Evolutionary conservation across 1,284 basidiomycete genomes (phyloP).

Genomic region (Stygiomarasmius scandens): DNA sequence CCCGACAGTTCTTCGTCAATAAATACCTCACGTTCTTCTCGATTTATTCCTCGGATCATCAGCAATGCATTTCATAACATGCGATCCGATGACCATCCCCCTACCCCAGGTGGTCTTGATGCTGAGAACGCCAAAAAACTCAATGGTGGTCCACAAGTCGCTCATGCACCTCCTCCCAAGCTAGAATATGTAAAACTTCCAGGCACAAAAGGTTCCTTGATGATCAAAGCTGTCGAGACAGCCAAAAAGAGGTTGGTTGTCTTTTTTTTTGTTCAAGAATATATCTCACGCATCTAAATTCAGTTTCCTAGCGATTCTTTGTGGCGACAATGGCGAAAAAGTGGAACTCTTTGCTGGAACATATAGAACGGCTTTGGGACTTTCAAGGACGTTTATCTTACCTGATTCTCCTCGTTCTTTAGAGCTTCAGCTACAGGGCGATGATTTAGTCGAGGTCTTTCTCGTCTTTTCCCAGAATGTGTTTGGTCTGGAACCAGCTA

Average conservation of each 20-base stretch:
- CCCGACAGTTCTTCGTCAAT: slow-evolving; percentile 31
- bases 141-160: slow-evolving; percentile 33
- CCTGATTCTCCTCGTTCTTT: slow-evolving; percentile 85
- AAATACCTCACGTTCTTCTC: slow-evolving; percentile 46
- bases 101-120: slow-evolving; percentile 30
- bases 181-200: slow-evolving; percentile 88
- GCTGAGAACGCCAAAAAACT: slow-evolving; percentile 36
- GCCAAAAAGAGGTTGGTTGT: slow-evolving; percentile 74
- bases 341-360: slow-evolving; percentile 89
- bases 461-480: slow-evolving; percentile 87
- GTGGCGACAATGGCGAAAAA: slow-evolving; percentile 90
- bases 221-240: slow-evolving; percentile 85
- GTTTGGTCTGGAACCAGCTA: slow-evolving; percentile 86
- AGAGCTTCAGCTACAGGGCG: slow-evolving; percentile 87
- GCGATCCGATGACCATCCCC: slow-evolving; percentile 54
- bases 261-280: neutral
- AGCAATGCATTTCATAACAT: slow-evolving; percentile 63
- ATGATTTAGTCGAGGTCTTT: slow-evolving; percentile 87
- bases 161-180: slow-evolving; percentile 74
- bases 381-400: slow-evolving; percentile 84
- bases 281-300: neutral
- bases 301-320: slow-evolving; percentile 86
- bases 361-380: slow-evolving; percentile 76
- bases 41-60: slow-evolving; percentile 73
- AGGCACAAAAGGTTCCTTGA: slow-evolving; percentile 81